Evolutionary conservation across 768 basidiomycete genomes (phyloP).

Genomic region (Mycena crocata): DNA sequence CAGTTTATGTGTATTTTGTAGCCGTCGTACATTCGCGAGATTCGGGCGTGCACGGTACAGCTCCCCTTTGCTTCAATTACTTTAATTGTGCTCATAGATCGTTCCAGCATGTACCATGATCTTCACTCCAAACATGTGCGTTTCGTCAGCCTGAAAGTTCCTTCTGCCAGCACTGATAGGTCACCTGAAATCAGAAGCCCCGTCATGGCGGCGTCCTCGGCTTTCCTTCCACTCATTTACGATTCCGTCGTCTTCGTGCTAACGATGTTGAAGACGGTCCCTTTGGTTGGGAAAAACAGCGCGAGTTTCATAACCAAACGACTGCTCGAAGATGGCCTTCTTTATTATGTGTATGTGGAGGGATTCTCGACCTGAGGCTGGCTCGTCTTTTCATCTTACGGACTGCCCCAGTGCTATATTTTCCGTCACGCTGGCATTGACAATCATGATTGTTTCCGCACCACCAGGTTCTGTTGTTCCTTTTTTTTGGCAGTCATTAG

Average conservation of each 20-base stretch:
- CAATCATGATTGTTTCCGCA: constrained; percentile 58
- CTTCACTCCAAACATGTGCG: constrained; percentile 51
- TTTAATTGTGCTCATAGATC: constrained; percentile 4
- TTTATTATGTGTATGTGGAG: constrained; percentile 55
- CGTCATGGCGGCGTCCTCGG: constrained; percentile 56
- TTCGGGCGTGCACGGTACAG: constrained; percentile 51
- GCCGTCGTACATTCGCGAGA: constrained; percentile 54
- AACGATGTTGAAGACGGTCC: constrained; percentile 53
- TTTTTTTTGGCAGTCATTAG: too few relatives aligned
- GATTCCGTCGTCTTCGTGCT: constrained; percentile 56
- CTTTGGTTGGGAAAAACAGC: constrained; percentile 46
- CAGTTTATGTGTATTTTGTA: constrained; percentile 30
- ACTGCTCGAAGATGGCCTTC: constrained; percentile 57
- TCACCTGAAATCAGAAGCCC: constrained; percentile 52
- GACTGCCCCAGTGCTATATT: constrained; percentile 54
- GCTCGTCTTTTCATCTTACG: too few relatives aligned
- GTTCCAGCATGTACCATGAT: constrained; percentile 56
- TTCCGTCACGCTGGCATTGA: constrained; percentile 56
- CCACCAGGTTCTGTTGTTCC: too few relatives aligned
- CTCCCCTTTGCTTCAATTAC: background rate
- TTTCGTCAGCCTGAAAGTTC: constrained; percentile 12
- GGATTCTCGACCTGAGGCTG: background rate
- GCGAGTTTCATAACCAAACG: constrained; percentile 53
- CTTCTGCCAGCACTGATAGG: background rate
- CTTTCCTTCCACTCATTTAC: constrained; percentile 62